A percentile compares a stretch with the other conserved stretches of the same genome.
Conservation (phyloP, 371 early-diverging fungal species). For the Lichtheimia hyalospora region DNA sequence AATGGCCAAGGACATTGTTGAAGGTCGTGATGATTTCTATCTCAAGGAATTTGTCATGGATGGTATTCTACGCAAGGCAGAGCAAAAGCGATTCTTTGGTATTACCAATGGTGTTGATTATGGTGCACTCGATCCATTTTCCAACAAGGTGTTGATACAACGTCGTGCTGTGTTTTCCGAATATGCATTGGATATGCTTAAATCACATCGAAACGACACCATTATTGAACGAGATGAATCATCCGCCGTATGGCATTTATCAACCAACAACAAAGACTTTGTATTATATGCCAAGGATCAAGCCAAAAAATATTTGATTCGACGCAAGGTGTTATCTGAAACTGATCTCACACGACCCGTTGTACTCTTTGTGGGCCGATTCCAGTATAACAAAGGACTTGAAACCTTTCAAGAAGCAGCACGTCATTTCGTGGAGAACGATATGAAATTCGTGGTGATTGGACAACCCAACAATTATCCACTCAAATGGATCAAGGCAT, state of each 20-base stretch:
- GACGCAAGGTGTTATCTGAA: slow-evolving; percentile 39
- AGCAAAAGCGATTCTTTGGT: slow-evolving; percentile 53
- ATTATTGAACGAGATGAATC: slow-evolving; percentile 1
- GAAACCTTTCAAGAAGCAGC: slow-evolving; percentile 47
- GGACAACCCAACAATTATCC: slow-evolving; percentile 58
- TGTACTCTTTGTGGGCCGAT: slow-evolving; percentile 55
- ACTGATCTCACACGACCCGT: slow-evolving; percentile 54
- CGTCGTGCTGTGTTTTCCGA: slow-evolving; percentile 47
- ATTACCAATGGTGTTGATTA: slow-evolving; percentile 66
- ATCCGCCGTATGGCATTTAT: slow-evolving; percentile 28
- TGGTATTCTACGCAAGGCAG: slow-evolving; percentile 51
- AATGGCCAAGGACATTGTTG: slow-evolving; percentile 61
- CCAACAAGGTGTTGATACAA: slow-evolving; percentile 35
- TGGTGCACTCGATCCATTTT: slow-evolving; percentile 54
- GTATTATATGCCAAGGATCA: slow-evolving; percentile 49
- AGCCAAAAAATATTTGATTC: slow-evolving; percentile 51
- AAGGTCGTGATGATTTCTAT: slow-evolving; percentile 58
- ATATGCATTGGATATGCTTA: slow-evolving; percentile 32
- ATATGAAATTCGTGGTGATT: slow-evolving; percentile 59
- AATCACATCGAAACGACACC: slow-evolving; percentile 15
- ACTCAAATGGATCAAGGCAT: slow-evolving; percentile 34
- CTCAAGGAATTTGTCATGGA: slow-evolving; percentile 65
- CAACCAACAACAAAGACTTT: slow-evolving; percentile 31
- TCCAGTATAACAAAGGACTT: slow-evolving; percentile 54
- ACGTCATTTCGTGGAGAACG: slow-evolving; percentile 37